phyloP scores from a whole-genome alignment of 169 alveolate species.

The Cyclospora cayetanensis region DNA sequence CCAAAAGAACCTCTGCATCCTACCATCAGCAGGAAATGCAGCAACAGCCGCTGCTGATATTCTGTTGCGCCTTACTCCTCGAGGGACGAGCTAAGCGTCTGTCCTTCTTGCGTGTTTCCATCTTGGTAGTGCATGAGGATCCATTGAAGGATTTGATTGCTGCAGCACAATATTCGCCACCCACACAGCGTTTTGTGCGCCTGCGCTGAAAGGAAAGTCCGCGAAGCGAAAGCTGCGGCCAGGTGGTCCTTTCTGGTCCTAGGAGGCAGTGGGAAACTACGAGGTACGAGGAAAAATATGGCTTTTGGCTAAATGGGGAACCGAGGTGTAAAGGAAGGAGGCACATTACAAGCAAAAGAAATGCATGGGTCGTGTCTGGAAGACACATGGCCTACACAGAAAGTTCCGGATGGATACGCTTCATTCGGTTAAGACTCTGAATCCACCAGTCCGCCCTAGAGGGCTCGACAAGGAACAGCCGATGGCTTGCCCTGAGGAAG shows the following conservation, averaged over 20 bases:
- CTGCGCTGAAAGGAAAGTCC: too few relatives aligned
- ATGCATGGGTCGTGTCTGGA: too few relatives aligned
- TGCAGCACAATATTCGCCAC: not conserved
- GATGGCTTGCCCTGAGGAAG: not conserved
- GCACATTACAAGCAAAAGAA: too few relatives aligned
- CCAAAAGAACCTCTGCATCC: not conserved
- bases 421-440: slow-evolving; percentile 47
- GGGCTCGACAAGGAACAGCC: slow-evolving; percentile 24
- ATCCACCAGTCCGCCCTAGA: slow-evolving; percentile 55
- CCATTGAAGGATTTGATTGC: slow-evolving; percentile 66
- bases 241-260: too few relatives aligned
- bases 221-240: too few relatives aligned
- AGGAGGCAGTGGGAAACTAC: too few relatives aligned
- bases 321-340: too few relatives aligned
- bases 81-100: not conserved
- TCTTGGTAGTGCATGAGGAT: slow-evolving; percentile 59
- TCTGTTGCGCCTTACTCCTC: not conserved
- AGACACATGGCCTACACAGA: slow-evolving; percentile 47
- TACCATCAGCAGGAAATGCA: not conserved
- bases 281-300: too few relatives aligned
- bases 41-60: not conserved
- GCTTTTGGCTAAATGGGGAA: too few relatives aligned
- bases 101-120: not conserved
- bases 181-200: too few relatives aligned
- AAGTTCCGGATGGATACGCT: slow-evolving; percentile 29